Evolutionary conservation across 768 basidiomycete genomes (phyloP).

Genomic region (Amanita muscaria): DNA sequence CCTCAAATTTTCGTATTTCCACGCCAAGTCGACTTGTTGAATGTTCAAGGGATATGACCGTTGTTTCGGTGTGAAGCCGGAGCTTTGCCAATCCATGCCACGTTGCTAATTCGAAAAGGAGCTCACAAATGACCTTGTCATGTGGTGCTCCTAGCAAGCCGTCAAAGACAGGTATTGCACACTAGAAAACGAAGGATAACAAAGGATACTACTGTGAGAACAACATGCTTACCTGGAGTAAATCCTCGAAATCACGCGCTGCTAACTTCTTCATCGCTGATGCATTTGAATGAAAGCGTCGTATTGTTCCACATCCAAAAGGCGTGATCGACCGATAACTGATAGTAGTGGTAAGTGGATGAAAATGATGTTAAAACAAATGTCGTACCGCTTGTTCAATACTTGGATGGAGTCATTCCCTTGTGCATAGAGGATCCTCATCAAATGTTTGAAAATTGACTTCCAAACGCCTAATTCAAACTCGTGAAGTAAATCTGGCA

Average conservation of each 20-base stretch:
- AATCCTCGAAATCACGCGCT: slow-evolving; percentile 33
- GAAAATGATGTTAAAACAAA: not conserved
- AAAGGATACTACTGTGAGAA: not conserved
- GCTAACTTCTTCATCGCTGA: slow-evolving; percentile 28
- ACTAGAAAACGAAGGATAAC: slow-evolving; percentile 14
- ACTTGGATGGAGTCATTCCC: slow-evolving; percentile 13
- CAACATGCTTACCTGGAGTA: slow-evolving; percentile 26
- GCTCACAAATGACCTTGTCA: slow-evolving; percentile 16
- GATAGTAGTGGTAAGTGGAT: too few relatives aligned
- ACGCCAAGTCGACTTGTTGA: slow-evolving; percentile 21
- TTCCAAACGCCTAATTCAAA: slow-evolving; percentile 33
- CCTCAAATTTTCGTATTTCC: slow-evolving; percentile 17
- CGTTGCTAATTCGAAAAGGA: slow-evolving; percentile 21
- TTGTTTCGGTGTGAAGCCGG: slow-evolving; percentile 28
- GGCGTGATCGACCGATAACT: slow-evolving; percentile 22
- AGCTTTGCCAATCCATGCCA: slow-evolving; percentile 33
- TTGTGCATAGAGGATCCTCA: slow-evolving; percentile 21
- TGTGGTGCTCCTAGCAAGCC: slow-evolving; percentile 25
- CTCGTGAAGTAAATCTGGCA: slow-evolving; percentile 30
- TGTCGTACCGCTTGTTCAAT: slow-evolving; percentile 16
- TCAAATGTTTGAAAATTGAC: slow-evolving; percentile 25
- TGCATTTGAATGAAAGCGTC: slow-evolving; percentile 24
- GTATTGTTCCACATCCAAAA: slow-evolving; percentile 26
- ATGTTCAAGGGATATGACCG: slow-evolving; percentile 15
- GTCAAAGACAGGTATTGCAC: slow-evolving; percentile 26